Percentiles rank a stretch among this genome's conserved stretches.
Conservation (phyloP, 2,329 filamentous ascomycete species). For the Ceratocystis albifundus region DNA sequence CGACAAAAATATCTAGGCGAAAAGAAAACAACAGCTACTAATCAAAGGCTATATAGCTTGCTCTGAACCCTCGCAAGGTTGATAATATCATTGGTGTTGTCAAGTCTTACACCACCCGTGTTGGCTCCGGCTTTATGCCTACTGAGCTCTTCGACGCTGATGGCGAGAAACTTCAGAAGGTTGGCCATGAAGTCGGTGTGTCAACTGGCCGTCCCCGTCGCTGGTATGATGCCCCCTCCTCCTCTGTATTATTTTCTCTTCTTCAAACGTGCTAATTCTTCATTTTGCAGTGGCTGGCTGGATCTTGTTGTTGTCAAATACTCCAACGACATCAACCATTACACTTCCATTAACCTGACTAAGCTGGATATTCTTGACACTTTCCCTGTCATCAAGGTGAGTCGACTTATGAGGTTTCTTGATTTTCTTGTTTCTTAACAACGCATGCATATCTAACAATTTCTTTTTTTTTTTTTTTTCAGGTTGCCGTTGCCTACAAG, state of each 20-base stretch:
- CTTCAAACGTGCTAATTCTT: background rate
- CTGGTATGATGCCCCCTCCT: background rate
- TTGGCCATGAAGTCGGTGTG: constrained; percentile 32
- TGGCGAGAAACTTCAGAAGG: constrained; percentile 34
- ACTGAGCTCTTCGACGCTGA: constrained; percentile 41
- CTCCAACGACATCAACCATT: constrained; percentile 45
- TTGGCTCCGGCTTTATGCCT: constrained; percentile 51
- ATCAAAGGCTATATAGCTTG: constrained; percentile 22
- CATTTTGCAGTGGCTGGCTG: constrained; percentile 38
- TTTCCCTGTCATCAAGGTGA: constrained; percentile 56
- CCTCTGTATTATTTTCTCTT: too few relatives aligned
- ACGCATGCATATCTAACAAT: background rate
- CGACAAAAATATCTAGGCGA: background rate
- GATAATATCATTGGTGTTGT: constrained; percentile 51
- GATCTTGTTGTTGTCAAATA: constrained; percentile 60
- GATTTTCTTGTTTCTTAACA: constrained; percentile 13
- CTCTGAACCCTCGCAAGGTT: constrained; percentile 43
- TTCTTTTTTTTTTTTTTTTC: background rate
- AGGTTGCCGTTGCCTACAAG: constrained; percentile 54
- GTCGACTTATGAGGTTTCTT: background rate
- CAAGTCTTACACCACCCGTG: constrained; percentile 49
- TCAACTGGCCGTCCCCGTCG: constrained; percentile 23
- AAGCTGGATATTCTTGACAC: constrained; percentile 57
- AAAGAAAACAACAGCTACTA: constrained; percentile 5
- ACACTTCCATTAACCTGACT: constrained; percentile 37